Conservation (phyloP, 2,329 filamentous ascomycete species). For the Trichoderma atroviride region DNA sequence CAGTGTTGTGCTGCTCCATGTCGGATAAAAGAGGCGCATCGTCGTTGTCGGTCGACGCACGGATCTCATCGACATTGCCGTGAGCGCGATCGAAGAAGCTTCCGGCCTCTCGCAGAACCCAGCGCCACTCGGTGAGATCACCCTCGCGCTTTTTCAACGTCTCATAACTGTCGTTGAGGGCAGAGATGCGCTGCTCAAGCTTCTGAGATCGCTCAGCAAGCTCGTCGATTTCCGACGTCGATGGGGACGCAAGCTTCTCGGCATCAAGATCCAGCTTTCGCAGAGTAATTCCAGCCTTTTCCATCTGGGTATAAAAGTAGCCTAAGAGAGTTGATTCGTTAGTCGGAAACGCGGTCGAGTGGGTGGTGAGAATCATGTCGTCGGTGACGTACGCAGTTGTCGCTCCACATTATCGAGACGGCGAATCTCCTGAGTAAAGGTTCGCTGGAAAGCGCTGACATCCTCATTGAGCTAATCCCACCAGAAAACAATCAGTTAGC, state of each 20-base stretch:
- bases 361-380: conserved; percentile 1
- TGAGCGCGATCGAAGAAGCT: conserved; percentile 97
- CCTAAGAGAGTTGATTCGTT: conserved; percentile 52
- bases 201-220: conserved; percentile 89
- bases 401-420: conserved; percentile 97
- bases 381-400: conserved; percentile 74
- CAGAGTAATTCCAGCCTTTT: conserved; percentile 84
- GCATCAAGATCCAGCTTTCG: conserved; percentile 89
- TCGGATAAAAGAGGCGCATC: conserved; percentile 93
- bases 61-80: conserved; percentile 94
- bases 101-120: conserved; percentile 93
- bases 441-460: conserved; percentile 91
- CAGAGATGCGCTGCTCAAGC: conserved; percentile 86
- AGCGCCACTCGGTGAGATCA: conserved; percentile 96
- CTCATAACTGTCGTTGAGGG: conserved; percentile 97
- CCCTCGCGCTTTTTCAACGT: conserved; percentile 97
- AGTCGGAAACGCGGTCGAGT: conserved; percentile 4
- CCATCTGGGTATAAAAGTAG: conserved; percentile 95
- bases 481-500: conserved; percentile 66
- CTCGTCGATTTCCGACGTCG: conserved; percentile 94
- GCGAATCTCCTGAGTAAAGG: conserved; percentile 96
- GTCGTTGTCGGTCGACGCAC: conserved; percentile 84
- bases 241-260: conserved; percentile 82
- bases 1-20: conserved; percentile 76
- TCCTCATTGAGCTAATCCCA: conserved; percentile 98